Percentiles rank a stretch among this genome's conserved stretches.
Evolutionary conservation across 495 filamentous ascomycete species (phyloP).

Genomic region (Daldinia concentrica): DNA sequence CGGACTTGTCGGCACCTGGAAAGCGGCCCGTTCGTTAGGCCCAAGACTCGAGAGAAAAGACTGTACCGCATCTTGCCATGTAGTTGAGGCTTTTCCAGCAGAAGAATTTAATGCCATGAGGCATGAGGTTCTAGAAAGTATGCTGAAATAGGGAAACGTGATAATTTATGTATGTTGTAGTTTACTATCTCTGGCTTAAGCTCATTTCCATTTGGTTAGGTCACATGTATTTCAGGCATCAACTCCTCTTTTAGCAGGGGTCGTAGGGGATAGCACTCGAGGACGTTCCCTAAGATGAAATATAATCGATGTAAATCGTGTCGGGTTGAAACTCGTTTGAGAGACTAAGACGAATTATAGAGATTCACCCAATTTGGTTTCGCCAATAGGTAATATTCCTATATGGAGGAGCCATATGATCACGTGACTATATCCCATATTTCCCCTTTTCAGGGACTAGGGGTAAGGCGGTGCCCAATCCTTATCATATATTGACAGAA

Average conservation of each 20-base stretch:
- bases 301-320: too few relatives aligned
- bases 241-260: not conserved
- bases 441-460: too few relatives aligned
- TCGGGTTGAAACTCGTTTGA: too few relatives aligned
- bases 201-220: not conserved
- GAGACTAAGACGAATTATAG: too few relatives aligned
- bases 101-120: constrained; percentile 7
- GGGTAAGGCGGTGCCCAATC: too few relatives aligned
- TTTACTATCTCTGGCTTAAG: not conserved
- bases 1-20: constrained; percentile 25
- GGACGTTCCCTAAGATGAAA: too few relatives aligned
- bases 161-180: not conserved
- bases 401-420: too few relatives aligned
- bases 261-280: too few relatives aligned
- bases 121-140: not conserved
- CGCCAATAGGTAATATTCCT: too few relatives aligned
- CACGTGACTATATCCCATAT: too few relatives aligned
- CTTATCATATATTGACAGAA: too few relatives aligned
- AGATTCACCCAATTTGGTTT: too few relatives aligned
- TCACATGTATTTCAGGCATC: not conserved
- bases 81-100: not conserved
- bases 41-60: constrained; percentile 31
- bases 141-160: not conserved
- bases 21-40: constrained; percentile 18
- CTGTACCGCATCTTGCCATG: constrained; percentile 32